phyloP scores from a whole-genome alignment of 2,329 filamentous ascomycete species.

The Hypoxylon sp. region DNA sequence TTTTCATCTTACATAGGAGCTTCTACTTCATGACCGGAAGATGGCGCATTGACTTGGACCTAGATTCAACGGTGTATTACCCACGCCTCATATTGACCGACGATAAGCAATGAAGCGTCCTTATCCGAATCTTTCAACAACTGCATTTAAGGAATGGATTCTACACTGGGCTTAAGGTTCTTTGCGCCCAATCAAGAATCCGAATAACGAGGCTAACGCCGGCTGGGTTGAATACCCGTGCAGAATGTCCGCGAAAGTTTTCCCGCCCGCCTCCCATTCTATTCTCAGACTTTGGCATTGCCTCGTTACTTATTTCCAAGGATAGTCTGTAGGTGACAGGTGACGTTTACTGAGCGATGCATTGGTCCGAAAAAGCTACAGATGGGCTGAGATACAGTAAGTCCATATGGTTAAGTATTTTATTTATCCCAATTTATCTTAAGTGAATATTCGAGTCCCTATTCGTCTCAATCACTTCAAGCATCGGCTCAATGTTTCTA shows the following conservation, averaged over 20 bases:
- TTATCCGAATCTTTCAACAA: background rate
- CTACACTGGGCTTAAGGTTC: background rate
- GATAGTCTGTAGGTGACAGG: background rate
- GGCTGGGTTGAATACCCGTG: background rate
- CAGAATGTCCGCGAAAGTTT: background rate
- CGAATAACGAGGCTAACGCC: background rate
- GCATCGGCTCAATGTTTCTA: background rate
- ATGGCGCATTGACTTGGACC: background rate
- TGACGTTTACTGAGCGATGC: background rate
- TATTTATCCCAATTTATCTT: conserved; percentile 6
- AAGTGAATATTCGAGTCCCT: background rate
- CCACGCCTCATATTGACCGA: background rate
- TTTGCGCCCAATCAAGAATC: background rate
- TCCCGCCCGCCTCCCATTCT: background rate
- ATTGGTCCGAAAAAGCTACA: background rate
- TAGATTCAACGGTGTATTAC: background rate
- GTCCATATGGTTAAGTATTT: background rate
- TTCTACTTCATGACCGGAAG: background rate
- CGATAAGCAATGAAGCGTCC: background rate
- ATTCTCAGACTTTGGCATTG: background rate
- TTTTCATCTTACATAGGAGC: background rate
- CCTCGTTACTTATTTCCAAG: background rate
- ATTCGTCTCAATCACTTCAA: background rate
- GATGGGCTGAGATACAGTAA: background rate
- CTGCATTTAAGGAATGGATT: background rate